phyloP scores from a whole-genome alignment of 257 asterid species.

The Fraxinus cuspidata region DNA sequence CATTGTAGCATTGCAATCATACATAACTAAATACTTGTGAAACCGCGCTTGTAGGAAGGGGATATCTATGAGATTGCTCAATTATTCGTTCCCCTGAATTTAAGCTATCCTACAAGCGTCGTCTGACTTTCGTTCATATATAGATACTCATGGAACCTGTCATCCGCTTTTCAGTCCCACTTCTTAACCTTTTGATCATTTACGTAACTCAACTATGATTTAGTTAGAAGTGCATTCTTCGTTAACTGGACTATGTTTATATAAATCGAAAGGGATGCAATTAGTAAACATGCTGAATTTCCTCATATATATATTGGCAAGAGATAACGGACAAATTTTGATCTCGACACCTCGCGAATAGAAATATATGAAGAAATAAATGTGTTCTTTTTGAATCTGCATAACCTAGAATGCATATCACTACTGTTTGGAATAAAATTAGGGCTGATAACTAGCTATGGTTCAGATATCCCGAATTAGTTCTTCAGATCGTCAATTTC shows the following conservation, averaged over 20 bases:
- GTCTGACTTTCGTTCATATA: neutral
- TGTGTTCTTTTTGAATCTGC: neutral
- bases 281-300: neutral
- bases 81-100: neutral
- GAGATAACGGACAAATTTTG: neutral
- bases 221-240: neutral
- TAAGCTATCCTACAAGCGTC: neutral
- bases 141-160: neutral
- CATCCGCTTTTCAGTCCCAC: neutral
- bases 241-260: neutral
- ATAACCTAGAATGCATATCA: neutral
- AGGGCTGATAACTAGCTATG: neutral
- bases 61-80: no score
- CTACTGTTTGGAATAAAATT: neutral
- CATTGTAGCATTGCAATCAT: neutral
- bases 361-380: neutral
- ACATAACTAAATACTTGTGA: no score
- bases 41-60: no score
- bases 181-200: neutral
- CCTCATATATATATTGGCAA: neutral
- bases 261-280: neutral
- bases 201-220: neutral
- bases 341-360: neutral
- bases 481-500: neutral
- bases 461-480: neutral